These are phyloP conservation scores for Amphicarpaea edgeworthii DNA, from an alignment of 306 rosid genomes.

Conservation along the genomic window DNA sequence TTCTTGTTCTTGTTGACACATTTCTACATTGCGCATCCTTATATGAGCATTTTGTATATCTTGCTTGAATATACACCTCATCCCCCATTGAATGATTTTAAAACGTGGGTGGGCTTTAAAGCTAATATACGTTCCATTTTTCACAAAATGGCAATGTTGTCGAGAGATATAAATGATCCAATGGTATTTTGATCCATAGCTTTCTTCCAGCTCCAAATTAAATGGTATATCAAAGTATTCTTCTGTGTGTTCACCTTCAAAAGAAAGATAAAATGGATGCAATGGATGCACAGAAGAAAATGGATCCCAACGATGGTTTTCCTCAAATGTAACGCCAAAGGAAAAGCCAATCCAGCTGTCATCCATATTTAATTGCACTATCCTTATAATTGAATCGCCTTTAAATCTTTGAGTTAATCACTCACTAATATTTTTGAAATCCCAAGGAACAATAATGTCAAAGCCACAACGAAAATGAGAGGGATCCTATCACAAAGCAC, in stretches of 20 bases:
- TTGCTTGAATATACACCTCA: neutral
- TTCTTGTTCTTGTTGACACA: neutral
- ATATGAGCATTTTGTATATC: neutral
- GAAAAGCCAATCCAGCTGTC: neutral
- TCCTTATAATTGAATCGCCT: neutral
- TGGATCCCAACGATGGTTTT: neutral
- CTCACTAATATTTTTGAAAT: neutral
- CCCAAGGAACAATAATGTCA: conserved; percentile 12
- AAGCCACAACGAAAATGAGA: conserved; percentile 28
- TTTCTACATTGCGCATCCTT: too few species aligned
- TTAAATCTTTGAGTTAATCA: neutral
- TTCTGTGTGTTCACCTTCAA: conserved; percentile 24
- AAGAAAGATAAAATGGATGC: conserved; percentile 15
- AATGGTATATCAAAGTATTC: conserved; percentile 1
- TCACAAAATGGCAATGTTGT: conserved; percentile 28
- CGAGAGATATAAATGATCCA: conserved; percentile 20
- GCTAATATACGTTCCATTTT: neutral
- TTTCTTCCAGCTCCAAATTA: neutral
- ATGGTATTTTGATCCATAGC: neutral
- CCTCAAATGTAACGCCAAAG: neutral
- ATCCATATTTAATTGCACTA: neutral
- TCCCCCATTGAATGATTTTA: neutral
- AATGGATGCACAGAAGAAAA: neutral
- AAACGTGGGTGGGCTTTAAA: conserved; percentile 12
- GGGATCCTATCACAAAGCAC: neutral